These are phyloP conservation scores for Blastocystis sp. DNA, from an alignment of 352 stramenopile genomes.

Conservation along the genomic window DNA sequence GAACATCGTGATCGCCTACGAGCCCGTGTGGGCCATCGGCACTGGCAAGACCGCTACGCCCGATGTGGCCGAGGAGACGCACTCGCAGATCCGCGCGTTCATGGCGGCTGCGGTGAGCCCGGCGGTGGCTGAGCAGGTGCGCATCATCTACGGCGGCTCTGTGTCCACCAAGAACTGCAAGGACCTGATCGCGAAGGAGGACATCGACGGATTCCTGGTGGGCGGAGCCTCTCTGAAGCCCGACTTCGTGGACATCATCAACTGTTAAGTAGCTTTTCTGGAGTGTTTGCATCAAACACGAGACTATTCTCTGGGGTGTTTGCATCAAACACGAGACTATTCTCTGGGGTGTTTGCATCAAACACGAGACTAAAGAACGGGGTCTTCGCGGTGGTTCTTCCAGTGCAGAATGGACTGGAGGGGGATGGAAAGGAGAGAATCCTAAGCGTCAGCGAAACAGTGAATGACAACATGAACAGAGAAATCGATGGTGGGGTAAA, in stretches of 20 bases:
- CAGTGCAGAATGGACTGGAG: slow-evolving; percentile 19
- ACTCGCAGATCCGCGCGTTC: slow-evolving; percentile 77
- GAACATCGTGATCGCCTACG: slow-evolving; percentile 78
- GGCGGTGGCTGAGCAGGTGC: slow-evolving; percentile 77
- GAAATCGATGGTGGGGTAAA: slow-evolving; percentile 28
- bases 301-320: too few species aligned
- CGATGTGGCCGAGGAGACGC: slow-evolving; percentile 83
- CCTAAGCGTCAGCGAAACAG: background rate
- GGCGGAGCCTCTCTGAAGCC: slow-evolving; percentile 76
- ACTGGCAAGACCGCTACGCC: slow-evolving; percentile 80
- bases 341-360: too few species aligned
- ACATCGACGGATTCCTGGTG: slow-evolving; percentile 89
- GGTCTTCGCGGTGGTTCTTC: slow-evolving; percentile 16
- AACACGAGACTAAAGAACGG: slow-evolving; percentile 32
- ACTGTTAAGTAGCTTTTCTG: slow-evolving; percentile 70
- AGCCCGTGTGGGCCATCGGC: too few species aligned
- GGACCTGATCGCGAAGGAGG: slow-evolving; percentile 81
- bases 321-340: background rate
- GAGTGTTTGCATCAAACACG: too few species aligned
- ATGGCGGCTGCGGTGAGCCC: slow-evolving; percentile 78
- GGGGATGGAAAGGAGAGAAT: slow-evolving; percentile 8
- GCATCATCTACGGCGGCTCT: slow-evolving; percentile 72
- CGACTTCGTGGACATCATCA: slow-evolving; percentile 83
- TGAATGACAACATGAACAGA: background rate
- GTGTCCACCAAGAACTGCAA: slow-evolving; percentile 85